Conservation (phyloP, 495 filamentous ascomycete genomes). For the Haplographium delicatum region DNA sequence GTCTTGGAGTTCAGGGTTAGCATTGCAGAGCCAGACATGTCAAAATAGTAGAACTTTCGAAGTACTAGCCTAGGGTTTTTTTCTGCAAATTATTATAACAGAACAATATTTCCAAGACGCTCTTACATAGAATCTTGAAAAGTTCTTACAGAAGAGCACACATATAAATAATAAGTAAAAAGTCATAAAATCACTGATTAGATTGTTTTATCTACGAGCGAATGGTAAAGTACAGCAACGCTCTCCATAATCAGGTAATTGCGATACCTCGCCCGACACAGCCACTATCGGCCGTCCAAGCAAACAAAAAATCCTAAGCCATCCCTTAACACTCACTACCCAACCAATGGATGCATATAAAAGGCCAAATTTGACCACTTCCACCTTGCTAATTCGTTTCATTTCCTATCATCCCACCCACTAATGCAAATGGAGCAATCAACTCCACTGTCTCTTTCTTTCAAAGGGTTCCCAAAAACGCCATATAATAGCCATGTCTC, state of each 20-base stretch:
- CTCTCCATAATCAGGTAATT: no score
- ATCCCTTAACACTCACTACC: background rate
- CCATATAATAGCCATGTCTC: background rate
- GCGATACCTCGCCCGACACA: no score
- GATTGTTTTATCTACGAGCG: no score
- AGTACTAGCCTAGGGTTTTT: background rate
- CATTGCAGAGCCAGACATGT: slow-evolving; percentile 12
- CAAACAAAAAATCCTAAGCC: no score
- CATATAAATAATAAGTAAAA: no score
- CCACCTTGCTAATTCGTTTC: background rate
- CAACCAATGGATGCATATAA: background rate
- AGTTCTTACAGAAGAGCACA: no score
- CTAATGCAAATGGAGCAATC: background rate
- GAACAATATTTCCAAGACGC: background rate
- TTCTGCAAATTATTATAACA: background rate
- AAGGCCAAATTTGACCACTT: background rate
- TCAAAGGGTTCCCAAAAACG: background rate
- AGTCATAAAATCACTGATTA: no score
- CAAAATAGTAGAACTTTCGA: background rate
- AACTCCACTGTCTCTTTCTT: background rate
- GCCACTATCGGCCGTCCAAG: background rate
- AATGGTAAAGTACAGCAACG: no score
- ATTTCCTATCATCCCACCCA: background rate
- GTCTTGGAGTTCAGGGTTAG: slow-evolving; percentile 6
- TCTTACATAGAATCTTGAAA: background rate